These are phyloP conservation scores for Byssoonygena ceratinophila DNA, from an alignment of 2,329 filamentous ascomycete species.

Conservation along the genomic window DNA sequence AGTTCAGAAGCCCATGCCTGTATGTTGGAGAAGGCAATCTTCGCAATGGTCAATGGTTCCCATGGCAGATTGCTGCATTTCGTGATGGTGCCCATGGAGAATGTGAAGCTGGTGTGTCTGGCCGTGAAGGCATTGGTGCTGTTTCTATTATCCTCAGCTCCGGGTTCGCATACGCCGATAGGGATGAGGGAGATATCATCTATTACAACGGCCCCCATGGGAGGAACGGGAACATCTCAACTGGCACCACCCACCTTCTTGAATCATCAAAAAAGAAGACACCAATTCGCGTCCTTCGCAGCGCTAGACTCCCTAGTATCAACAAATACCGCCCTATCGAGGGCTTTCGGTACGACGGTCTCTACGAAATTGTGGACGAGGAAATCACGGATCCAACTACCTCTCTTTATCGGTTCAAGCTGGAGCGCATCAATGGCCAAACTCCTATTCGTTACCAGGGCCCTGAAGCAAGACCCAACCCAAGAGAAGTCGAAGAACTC, in stretches of 20 bases:
- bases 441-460: slow-evolving; percentile 39
- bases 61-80: slow-evolving; percentile 17
- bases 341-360: slow-evolving; percentile 49
- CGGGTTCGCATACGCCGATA: slow-evolving; percentile 37
- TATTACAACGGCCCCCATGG: slow-evolving; percentile 44
- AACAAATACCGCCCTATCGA: slow-evolving; percentile 37
- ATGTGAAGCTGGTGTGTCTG: slow-evolving; percentile 37
- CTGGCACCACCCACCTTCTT: slow-evolving; percentile 36
- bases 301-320: slow-evolving; percentile 24
- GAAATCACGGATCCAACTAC: slow-evolving; percentile 32
- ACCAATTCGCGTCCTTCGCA: slow-evolving; percentile 44
- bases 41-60: slow-evolving; percentile 24
- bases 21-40: slow-evolving; percentile 15
- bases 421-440: slow-evolving; percentile 38
- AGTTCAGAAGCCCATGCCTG: slow-evolving; percentile 5
- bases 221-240: slow-evolving; percentile 23
- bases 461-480: slow-evolving; percentile 36
- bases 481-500: slow-evolving; percentile 26
- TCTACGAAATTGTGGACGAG: slow-evolving; percentile 40
- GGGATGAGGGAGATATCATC: slow-evolving; percentile 42
- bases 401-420: slow-evolving; percentile 40
- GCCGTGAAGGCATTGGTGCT: slow-evolving; percentile 38
- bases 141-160: slow-evolving; percentile 46
- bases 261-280: slow-evolving; percentile 29
- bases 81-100: slow-evolving; percentile 24